These are phyloP conservation scores for Ustilago curta DNA, from an alignment of 1,284 basidiomycete genomes.

Conservation along the genomic window DNA sequence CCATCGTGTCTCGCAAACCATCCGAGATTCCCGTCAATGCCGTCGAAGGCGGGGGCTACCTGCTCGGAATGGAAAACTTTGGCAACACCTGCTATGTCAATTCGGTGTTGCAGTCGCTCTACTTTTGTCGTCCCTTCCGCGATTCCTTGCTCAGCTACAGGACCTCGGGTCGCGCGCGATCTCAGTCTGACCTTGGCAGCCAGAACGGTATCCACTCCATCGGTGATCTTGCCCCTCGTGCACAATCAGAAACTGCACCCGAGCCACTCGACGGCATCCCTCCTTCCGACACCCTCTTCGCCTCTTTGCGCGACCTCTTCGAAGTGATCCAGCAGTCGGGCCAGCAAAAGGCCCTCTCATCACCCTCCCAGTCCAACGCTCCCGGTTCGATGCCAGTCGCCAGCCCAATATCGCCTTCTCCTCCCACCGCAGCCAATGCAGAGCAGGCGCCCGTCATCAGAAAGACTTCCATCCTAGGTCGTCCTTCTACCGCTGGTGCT, in stretches of 20 bases:
- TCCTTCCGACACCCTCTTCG: conserved; percentile 46
- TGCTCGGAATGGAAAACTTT: conserved; percentile 66
- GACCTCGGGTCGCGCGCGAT: conserved; percentile 11
- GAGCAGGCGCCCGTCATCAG: conserved; percentile 18
- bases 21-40: conserved; percentile 44
- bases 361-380: conserved; percentile 31
- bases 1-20: conserved; percentile 25
- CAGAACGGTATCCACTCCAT: conserved; percentile 11
- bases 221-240: conserved; percentile 12
- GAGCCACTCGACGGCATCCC: conserved; percentile 34
- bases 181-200: conserved; percentile 20
- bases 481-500: conserved; percentile 34
- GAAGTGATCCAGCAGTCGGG: conserved; percentile 50
- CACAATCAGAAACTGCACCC: conserved; percentile 19
- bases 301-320: conserved; percentile 50
- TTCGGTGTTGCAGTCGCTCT: conserved; percentile 94
- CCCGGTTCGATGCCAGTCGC: conserved; percentile 35
- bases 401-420: conserved; percentile 32
- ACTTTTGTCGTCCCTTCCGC: conserved; percentile 85
- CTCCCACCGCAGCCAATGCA: conserved; percentile 8
- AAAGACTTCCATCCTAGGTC: conserved; percentile 41
- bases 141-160: conserved; percentile 74
- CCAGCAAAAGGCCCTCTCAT: conserved; percentile 27
- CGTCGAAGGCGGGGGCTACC: conserved; percentile 37
- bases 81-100: conserved; percentile 81